Conservation (phyloP, 2,329 filamentous ascomycete genomes). For the Fusarium marasasianum region DNA sequence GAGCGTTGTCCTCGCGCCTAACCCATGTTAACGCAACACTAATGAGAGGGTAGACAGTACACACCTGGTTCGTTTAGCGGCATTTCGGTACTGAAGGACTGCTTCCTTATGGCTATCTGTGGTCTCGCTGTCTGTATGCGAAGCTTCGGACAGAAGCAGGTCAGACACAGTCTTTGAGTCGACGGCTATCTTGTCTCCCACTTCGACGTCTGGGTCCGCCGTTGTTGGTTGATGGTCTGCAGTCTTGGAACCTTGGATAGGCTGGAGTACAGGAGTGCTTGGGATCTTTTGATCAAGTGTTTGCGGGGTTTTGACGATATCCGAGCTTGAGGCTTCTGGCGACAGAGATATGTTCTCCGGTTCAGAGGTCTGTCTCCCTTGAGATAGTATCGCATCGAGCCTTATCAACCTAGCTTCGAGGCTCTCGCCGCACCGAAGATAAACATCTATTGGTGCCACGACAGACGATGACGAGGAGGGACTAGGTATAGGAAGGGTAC, state of each 20-base stretch:
- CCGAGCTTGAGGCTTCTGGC: conserved; percentile 7
- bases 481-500: conserved; percentile 19
- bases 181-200: not conserved
- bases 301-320: not conserved
- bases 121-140: not conserved
- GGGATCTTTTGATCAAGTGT: not conserved
- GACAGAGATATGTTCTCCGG: not conserved
- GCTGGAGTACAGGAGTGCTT: not conserved
- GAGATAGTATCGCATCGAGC: not conserved
- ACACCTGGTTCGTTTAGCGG: no score
- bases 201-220: not conserved
- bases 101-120: no score
- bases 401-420: conserved; percentile 19
- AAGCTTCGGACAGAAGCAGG: not conserved
- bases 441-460: conserved; percentile 25
- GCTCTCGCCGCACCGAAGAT: conserved; percentile 23
- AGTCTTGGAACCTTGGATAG: not conserved
- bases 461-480: not conserved
- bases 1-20: not conserved
- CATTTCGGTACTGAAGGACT: no score
- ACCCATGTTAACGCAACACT: not conserved
- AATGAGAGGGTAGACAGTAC: not conserved
- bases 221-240: accelerated
- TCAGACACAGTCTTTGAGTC: conserved; percentile 15
- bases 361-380: not conserved